Percentiles rank a stretch among this genome's conserved stretches.
phyloP scores from a whole-genome alignment of 352 stramenopile genomes.

The Globisporangium yorkense region DNA sequence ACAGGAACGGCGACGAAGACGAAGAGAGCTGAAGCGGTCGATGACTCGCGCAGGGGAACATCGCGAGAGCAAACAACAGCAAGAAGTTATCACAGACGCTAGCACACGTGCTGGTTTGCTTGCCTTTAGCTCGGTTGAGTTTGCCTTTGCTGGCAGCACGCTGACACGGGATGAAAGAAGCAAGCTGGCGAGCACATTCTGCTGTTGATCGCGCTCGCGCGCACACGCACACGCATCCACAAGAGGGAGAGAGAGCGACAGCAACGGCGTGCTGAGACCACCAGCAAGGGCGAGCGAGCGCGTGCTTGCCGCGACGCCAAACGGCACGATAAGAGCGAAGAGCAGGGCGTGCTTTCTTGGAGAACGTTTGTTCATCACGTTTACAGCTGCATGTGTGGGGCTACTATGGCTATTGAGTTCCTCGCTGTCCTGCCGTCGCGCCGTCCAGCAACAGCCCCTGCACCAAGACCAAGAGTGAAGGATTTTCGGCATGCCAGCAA shows the following conservation, averaged over 20 bases:
- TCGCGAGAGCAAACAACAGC: neutral
- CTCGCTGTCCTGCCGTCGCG: too few relatives aligned
- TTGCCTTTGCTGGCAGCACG: neutral
- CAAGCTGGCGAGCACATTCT: neutral
- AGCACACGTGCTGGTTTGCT: neutral
- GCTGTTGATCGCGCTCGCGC: neutral
- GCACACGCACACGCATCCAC: neutral
- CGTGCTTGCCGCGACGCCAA: too few relatives aligned
- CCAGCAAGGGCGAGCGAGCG: too few relatives aligned
- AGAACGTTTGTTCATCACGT: too few relatives aligned
- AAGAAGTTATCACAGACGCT: neutral
- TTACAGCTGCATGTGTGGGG: too few relatives aligned
- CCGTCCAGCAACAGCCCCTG: too few relatives aligned
- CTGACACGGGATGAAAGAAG: neutral
- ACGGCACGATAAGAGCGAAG: neutral
- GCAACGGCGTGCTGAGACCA: neutral
- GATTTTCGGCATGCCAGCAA: too few relatives aligned
- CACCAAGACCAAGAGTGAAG: too few relatives aligned
- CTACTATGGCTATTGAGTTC: too few relatives aligned
- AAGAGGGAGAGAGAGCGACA: neutral
- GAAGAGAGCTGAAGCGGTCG: neutral
- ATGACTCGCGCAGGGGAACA: neutral
- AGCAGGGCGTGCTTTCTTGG: neutral
- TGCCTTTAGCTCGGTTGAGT: neutral
- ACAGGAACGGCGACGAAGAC: neutral